Evolutionary conservation across 768 basidiomycete species (phyloP), one percentile per base, ranked within the genome.

Genomic region (Pleurotus platypus): DNA sequence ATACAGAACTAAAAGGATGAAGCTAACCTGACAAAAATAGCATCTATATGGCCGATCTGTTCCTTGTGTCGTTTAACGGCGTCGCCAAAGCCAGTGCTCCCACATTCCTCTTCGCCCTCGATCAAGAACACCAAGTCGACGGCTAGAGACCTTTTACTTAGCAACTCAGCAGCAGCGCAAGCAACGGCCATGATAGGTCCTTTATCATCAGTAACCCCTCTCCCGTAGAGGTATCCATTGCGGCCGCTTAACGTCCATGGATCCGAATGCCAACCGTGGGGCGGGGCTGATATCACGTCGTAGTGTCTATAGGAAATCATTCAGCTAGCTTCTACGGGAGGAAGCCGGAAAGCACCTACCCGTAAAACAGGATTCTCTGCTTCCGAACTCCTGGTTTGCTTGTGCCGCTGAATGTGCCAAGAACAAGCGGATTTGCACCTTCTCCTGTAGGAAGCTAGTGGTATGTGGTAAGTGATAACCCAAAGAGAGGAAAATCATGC

Each of bases 71-170:
- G 80, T 56, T 73, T 64, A 8, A 98, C 89, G 2, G 89, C 81
- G n/a, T 90, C 83, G 39, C 75, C 79, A 65, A 99, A 95, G 0
- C 95, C 94, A 4, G 78, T 70, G 66, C 94, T 96, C 1, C 96
- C 96, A n/a, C 84, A 85, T 69, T 99, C 97, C 67, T 97, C 97
- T 67, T 98, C 96, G 0, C 97, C 97, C 71, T 99, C 97, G 13
- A 98, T 85, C 51, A 98, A 70, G 67, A 98, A 85, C 4, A 98
- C 86, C 1, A 99, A 68, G 66, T 99, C 97, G 0, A 94, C 79
- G 20, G 83, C 91, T 2, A 99, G 81, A 9, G 86, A 81, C 1
- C 93, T 79, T 11, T 77, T 75, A 24, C 84, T 76, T 2, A 94
- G 80, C 45, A 98, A 68, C 18, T 90, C 84, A 0, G 94, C 90